A percentile compares a stretch with the other conserved stretches of the same genome.
phyloP scores from a whole-genome alignment of 2,329 filamentous ascomycete genomes.

The Monilinia vaccinii-corymbosi region DNA sequence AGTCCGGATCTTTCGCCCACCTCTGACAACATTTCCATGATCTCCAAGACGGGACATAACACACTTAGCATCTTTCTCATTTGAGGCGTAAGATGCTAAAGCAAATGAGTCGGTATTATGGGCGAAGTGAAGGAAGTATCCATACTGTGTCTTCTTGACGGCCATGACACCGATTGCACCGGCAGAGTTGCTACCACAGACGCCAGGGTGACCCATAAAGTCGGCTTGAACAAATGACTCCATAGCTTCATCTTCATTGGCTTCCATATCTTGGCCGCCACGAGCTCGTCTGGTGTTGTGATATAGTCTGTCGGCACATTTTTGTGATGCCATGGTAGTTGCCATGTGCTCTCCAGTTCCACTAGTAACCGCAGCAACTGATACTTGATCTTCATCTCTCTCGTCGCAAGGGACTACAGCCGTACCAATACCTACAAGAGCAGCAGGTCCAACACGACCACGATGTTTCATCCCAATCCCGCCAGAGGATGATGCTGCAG shows the following conservation, averaged over 20 bases:
- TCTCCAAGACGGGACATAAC: conserved; percentile 68
- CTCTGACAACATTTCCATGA: conserved; percentile 25
- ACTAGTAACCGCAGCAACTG: conserved; percentile 79
- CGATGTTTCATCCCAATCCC: conserved; percentile 98
- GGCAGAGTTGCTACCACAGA: conserved; percentile 67
- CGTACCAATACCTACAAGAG: conserved; percentile 83
- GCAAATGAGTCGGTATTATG: conserved; percentile 92
- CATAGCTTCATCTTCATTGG: conserved; percentile 71
- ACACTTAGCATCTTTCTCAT: conserved; percentile 64
- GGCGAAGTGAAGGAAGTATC: conserved; percentile 81
- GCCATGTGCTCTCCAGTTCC: conserved; percentile 98
- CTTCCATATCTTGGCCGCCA: conserved; percentile 53
- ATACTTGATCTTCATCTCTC: conserved; percentile 57
- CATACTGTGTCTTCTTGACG: conserved; percentile 72
- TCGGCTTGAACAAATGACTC: conserved; percentile 73
- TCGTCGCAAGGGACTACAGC: conserved; percentile 73
- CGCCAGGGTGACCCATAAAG: conserved; percentile 87
- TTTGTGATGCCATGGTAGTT: conserved; percentile 81
- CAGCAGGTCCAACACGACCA: conserved; percentile 84
- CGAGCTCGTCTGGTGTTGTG: conserved; percentile 52
- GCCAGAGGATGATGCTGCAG: conserved; percentile 90
- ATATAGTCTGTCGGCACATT: conserved; percentile 79
- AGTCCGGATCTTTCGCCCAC: conserved; percentile 26
- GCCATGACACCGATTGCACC: conserved; percentile 86
- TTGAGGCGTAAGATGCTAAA: conserved; percentile 77